phyloP scores from a whole-genome alignment of 2,329 filamentous ascomycete species.

The Fusarium pilosicola region DNA sequence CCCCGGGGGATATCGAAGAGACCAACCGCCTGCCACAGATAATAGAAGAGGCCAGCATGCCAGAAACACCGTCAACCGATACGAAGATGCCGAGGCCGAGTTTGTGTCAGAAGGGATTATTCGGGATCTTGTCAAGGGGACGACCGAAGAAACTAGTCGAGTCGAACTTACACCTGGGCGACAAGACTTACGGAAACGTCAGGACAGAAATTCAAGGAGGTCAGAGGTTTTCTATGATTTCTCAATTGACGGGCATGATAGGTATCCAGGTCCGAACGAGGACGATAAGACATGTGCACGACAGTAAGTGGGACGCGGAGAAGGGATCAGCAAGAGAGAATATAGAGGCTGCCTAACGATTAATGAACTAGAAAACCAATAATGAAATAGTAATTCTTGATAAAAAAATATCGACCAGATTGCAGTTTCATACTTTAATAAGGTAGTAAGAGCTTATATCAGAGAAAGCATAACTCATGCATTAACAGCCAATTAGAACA shows the following conservation, averaged over 20 bases:
- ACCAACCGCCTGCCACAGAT: slow-evolving; percentile 31
- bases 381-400: neutral
- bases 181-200: slow-evolving; percentile 46
- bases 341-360: slow-evolving; percentile 2
- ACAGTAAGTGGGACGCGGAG: slow-evolving; percentile 16
- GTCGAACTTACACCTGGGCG: slow-evolving; percentile 43
- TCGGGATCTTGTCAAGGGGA: slow-evolving; percentile 3
- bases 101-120: neutral
- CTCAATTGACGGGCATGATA: slow-evolving; percentile 30
- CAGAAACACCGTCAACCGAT: neutral
- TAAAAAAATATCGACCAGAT: neutral
- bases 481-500: neutral
- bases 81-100: slow-evolving; percentile 6
- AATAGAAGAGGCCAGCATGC: neutral
- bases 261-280: slow-evolving; percentile 41
- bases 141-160: slow-evolving; percentile 41
- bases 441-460: neutral
- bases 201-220: slow-evolving; percentile 46
- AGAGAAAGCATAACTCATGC: neutral
- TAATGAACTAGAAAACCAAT: slow-evolving; percentile 11
- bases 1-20: neutral
- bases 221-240: slow-evolving; percentile 40
- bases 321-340: slow-evolving; percentile 15
- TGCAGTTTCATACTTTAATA: too few species aligned
- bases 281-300: slow-evolving; percentile 29